phyloP scores from a whole-genome alignment of 306 rosid species.

The Hylodesmum podocarpum region DNA sequence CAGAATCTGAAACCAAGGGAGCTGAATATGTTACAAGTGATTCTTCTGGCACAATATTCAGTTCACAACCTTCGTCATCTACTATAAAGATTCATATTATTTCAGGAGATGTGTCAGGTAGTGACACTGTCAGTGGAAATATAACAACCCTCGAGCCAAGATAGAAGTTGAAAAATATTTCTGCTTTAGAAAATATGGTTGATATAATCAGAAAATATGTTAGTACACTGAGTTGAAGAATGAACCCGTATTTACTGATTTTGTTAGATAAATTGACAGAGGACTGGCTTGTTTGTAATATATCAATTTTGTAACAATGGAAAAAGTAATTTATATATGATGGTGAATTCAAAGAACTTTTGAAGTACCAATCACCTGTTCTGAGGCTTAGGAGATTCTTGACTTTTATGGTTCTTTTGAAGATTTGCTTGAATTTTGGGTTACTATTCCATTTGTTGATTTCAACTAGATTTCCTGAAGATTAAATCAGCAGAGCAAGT shows the following conservation, averaged over 20 bases:
- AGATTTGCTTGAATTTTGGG: neutral
- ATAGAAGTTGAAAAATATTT: conserved; percentile 37
- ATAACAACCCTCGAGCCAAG: conserved; percentile 72
- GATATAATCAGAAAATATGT: neutral
- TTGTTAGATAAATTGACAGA: neutral
- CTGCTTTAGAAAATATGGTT: neutral
- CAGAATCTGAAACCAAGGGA: conserved; percentile 42
- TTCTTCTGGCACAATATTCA: conserved; percentile 40
- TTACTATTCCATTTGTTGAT: too few relatives aligned
- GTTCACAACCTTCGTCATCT: conserved; percentile 64
- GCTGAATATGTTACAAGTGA: conserved; percentile 27
- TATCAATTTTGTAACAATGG: too few relatives aligned
- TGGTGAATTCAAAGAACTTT: too few relatives aligned
- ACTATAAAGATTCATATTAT: conserved; percentile 38
- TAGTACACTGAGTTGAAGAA: neutral
- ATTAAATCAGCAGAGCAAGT: too few relatives aligned
- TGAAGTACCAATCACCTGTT: neutral
- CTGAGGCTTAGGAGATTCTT: neutral
- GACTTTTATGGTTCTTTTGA: neutral
- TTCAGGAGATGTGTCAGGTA: conserved; percentile 65
- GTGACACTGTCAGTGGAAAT: conserved; percentile 70
- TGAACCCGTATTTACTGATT: neutral
- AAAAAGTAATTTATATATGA: too few relatives aligned
- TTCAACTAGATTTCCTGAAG: neutral
- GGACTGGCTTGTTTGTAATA: neutral